Base-by-base conservation (phyloP, 768 basidiomycete genomes). In the Phanerochaete sordida region DNA sequence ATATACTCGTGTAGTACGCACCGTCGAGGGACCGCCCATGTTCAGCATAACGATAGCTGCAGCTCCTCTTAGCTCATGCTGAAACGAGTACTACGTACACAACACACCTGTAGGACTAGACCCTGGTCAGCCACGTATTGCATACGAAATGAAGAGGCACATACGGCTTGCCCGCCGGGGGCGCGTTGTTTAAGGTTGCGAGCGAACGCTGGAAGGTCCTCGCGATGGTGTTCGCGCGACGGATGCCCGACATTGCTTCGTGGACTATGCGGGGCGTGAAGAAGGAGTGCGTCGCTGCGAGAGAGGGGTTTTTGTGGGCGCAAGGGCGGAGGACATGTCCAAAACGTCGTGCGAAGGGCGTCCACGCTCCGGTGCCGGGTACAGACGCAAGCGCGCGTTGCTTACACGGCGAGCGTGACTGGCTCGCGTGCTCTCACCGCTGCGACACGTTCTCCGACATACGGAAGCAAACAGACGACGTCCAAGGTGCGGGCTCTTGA, bases 11-110 rank as follows among this genome's bases (percentile, higher is more conserved):
- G 35, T 8, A 19, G 8, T n/a, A 76, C 84, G 66, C 69, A 94
- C 93, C 59, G 93, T 95, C 53, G 91, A 84, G 24, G 96, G 97
- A 1, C 97, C 97, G 46, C 97, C 97, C 97, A 99, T 99, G 74
- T 98, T 99, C 77, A 99, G 79, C 90, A 99, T 91, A 44, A 99
- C 94, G 63, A 98, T 83, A 37, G 91, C 96, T 85, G 28, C 35
- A 2, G 6, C 50, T 19, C 24, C 26, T 16, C 16, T 65, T 21
- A 63, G 55, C 35, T 28, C n/a, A n/a, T 4, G 4, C 6, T 27
- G 15, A 16, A 24, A 6, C 46, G 3, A 30, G 6, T 52, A 23
- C 39, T 23, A 8, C 7, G 39, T 43, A 33, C 23, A 54, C 43
- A 39, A 30, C 45, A 52, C 66, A 69, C 69, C 66, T 70, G 67